Evolutionary conservation across 2,329 filamentous ascomycete species (phyloP).

Genomic region (Xylariaceae sp.): DNA sequence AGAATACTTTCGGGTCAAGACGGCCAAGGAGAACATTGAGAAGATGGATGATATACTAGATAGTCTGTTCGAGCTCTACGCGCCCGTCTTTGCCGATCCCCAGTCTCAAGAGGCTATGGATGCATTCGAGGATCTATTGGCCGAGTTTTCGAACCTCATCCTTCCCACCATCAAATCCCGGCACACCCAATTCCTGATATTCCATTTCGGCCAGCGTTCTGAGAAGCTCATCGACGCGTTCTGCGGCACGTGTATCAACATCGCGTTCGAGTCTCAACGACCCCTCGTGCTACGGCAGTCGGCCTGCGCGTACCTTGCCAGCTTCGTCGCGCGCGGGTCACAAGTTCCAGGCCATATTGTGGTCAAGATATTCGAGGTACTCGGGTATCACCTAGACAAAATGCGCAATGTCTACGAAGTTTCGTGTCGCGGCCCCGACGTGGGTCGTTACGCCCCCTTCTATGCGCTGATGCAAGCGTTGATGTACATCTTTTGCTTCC

Average conservation of each 20-base stretch:
- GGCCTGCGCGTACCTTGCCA: constrained; percentile 86
- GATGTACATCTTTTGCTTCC: constrained; percentile 95
- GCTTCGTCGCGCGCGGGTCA: constrained; percentile 86
- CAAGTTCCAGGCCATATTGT: constrained; percentile 71
- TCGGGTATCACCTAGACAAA: constrained; percentile 70
- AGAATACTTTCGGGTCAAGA: constrained; percentile 59
- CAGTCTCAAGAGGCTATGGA: constrained; percentile 63
- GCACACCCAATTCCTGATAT: constrained; percentile 91
- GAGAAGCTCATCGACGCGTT: constrained; percentile 76
- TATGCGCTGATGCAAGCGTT: constrained; percentile 85
- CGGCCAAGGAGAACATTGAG: constrained; percentile 73
- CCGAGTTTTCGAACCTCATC: constrained; percentile 82
- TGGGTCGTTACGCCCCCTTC: constrained; percentile 76
- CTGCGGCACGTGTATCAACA: constrained; percentile 67
- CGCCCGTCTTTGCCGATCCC: constrained; percentile 63
- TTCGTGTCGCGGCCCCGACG: constrained; percentile 74
- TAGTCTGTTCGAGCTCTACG: constrained; percentile 78
- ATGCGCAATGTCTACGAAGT: constrained; percentile 69
- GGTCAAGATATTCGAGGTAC: constrained; percentile 73
- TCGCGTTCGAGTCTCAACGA: constrained; percentile 64
- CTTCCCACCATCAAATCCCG: constrained; percentile 86
- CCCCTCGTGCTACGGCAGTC: constrained; percentile 73
- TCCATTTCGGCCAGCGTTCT: constrained; percentile 86
- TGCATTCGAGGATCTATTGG: constrained; percentile 71
- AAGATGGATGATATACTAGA: constrained; percentile 92